These are phyloP conservation scores for Candida bentonensis DNA, from an alignment of 805 yeast genomes.

Conservation along the genomic window DNA sequence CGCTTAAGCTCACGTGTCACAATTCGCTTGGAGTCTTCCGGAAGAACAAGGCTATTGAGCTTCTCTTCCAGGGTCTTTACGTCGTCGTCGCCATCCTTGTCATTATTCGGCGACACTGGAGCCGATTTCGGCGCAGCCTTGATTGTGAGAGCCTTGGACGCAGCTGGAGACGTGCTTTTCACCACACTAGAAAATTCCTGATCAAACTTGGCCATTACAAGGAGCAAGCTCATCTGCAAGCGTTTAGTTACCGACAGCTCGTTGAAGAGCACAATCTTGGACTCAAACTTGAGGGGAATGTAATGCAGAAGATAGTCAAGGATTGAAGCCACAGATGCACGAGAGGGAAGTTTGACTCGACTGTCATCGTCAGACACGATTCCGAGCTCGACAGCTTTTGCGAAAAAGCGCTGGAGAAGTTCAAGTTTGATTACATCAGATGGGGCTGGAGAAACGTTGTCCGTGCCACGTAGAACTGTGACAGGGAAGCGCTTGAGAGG, in stretches of 20 bases:
- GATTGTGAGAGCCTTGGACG: conserved; percentile 2
- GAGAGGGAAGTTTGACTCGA: neutral
- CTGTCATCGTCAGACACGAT: neutral
- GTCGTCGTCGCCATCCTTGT: conserved; percentile 23
- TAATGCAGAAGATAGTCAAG: neutral
- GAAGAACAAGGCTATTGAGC: conserved; percentile 14
- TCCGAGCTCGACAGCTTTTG: neutral
- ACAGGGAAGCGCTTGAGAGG: neutral
- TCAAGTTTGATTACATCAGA: neutral
- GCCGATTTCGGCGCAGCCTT: neutral
- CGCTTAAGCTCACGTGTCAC: conserved; percentile 26
- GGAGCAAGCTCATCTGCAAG: conserved; percentile 9
- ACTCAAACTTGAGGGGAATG: conserved; percentile 6
- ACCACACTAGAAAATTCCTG: conserved; percentile 7
- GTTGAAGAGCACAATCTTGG: neutral
- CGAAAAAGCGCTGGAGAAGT: neutral
- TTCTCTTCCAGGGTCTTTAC: conserved; percentile 16
- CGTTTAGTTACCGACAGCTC: neutral
- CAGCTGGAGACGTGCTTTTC: neutral
- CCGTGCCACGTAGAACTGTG: neutral
- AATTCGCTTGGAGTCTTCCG: conserved; percentile 22
- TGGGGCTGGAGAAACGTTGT: neutral
- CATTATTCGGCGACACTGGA: conserved; percentile 3
- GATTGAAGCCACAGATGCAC: neutral
- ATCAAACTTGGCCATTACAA: conserved; percentile 14